A percentile compares a stretch with the other conserved stretches of the same genome.
Conservation (phyloP, 2,329 filamentous ascomycete genomes). For the Dendryphion nanum region DNA sequence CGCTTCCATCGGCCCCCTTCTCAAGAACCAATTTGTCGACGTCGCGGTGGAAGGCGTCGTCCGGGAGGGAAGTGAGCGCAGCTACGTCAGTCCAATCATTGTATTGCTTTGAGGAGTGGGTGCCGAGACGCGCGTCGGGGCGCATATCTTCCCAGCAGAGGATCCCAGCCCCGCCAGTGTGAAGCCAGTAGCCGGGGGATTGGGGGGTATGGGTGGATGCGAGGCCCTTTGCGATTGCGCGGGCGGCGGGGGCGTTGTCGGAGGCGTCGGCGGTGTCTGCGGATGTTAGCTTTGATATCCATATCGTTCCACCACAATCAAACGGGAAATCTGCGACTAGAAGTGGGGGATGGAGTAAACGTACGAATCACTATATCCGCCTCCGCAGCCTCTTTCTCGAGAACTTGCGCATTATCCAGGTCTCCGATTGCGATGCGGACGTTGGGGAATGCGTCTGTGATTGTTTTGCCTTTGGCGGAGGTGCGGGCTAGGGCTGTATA, state of each 20-base stretch:
- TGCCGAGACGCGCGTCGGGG: conserved; percentile 45
- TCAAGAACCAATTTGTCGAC: conserved; percentile 65
- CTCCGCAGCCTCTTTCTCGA: conserved; percentile 8
- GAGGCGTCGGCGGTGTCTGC: conserved; percentile 28
- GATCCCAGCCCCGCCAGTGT: conserved; percentile 56
- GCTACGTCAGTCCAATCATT: conserved; percentile 58
- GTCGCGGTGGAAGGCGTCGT: conserved; percentile 60
- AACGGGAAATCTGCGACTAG: background rate
- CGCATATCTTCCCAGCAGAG: conserved; percentile 50
- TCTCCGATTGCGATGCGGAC: background rate
- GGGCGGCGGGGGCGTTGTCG: conserved; percentile 29
- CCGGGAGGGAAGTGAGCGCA: conserved; percentile 55
- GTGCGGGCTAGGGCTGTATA: background rate
- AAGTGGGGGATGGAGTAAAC: background rate
- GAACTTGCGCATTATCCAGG: background rate
- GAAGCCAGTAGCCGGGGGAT: conserved; percentile 52
- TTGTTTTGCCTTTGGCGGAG: background rate
- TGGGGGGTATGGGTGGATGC: conserved; percentile 42
- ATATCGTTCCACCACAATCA: background rate
- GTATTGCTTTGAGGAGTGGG: conserved; percentile 50
- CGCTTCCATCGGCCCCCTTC: conserved; percentile 36
- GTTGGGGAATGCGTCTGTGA: background rate
- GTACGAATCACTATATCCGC: conserved; percentile 50
- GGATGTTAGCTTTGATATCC: background rate
- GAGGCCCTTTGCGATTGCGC: conserved; percentile 55